Percentiles rank a stretch among this genome's conserved stretches.
Evolutionary conservation across 805 yeast genomes (phyloP).

Genomic region (Clavispora carvajalis): DNA sequence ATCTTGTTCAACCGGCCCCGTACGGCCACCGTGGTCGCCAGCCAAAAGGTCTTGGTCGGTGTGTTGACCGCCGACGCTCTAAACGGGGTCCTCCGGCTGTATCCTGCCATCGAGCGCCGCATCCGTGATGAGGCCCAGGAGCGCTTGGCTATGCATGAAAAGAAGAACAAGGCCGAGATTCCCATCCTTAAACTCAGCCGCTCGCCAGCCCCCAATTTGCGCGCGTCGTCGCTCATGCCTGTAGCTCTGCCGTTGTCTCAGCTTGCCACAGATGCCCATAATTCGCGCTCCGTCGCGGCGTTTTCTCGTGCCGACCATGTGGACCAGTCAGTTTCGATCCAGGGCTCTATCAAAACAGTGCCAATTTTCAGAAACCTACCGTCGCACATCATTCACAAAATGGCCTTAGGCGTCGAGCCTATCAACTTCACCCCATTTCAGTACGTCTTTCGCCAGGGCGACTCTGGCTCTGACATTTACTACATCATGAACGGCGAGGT

Average conservation of each 20-base stretch:
- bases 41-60: constrained; percentile 61
- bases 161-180: constrained; percentile 45
- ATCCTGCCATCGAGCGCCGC: constrained; percentile 60
- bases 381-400: constrained; percentile 51
- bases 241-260: constrained; percentile 18
- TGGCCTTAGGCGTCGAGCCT: constrained; percentile 63
- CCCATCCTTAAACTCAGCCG: constrained; percentile 18
- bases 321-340: constrained; percentile 51
- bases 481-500: constrained; percentile 67
- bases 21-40: constrained; percentile 72
- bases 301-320: constrained; percentile 25
- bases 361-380: constrained; percentile 59
- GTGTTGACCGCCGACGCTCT: constrained; percentile 63
- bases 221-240: constrained; percentile 8
- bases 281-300: not conserved
- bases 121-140: constrained; percentile 79
- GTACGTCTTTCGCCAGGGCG: constrained; percentile 55
- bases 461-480: constrained; percentile 57
- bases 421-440: constrained; percentile 50
- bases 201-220: constrained; percentile 9
- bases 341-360: constrained; percentile 52
- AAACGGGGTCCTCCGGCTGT: constrained; percentile 52
- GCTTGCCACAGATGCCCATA: constrained; percentile 8
- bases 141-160: constrained; percentile 64
- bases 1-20: constrained; percentile 70